A percentile compares a stretch with the other conserved stretches of the same genome.
Evolutionary conservation across 2,329 filamentous ascomycete species (phyloP).

Genomic region (Alternaria sp.): DNA sequence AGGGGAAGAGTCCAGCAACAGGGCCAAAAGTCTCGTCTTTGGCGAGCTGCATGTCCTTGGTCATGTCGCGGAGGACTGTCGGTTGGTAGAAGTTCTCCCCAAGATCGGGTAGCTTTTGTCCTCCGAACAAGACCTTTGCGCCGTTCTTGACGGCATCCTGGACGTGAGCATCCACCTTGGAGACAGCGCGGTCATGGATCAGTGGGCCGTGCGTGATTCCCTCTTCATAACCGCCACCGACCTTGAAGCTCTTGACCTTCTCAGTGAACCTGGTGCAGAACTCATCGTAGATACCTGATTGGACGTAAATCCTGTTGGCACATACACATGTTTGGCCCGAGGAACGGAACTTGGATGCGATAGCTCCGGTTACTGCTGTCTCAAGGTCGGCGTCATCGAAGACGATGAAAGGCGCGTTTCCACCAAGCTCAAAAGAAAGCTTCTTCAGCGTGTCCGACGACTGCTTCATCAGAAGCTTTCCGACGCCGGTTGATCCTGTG

Average conservation of each 20-base stretch:
- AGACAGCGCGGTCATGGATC: slow-evolving; percentile 79
- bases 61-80: slow-evolving; percentile 90
- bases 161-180: slow-evolving; percentile 49
- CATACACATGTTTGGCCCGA: slow-evolving; percentile 94
- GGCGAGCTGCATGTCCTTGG: slow-evolving; percentile 80
- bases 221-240: slow-evolving; percentile 76
- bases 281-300: slow-evolving; percentile 77
- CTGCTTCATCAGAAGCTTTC: slow-evolving; percentile 87
- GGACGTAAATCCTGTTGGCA: slow-evolving; percentile 80
- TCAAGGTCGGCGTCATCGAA: slow-evolving; percentile 96
- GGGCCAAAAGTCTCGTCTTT: slow-evolving; percentile 95
- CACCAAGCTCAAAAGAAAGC: slow-evolving; percentile 88
- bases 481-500: slow-evolving; percentile 76
- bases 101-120: slow-evolving; percentile 74
- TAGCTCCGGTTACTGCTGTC: slow-evolving; percentile 79
- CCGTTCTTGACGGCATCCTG: slow-evolving; percentile 46
- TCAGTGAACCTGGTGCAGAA: slow-evolving; percentile 75
- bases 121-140: slow-evolving; percentile 55
- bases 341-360: slow-evolving; percentile 89
- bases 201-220: slow-evolving; percentile 81
- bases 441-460: slow-evolving; percentile 84
- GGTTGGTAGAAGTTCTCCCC: slow-evolving; percentile 89
- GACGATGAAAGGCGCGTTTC: slow-evolving; percentile 95
- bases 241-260: slow-evolving; percentile 76
- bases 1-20: slow-evolving; percentile 87